Evolutionary conservation across 352 stramenopile species (phyloP).

Genomic region (Pelagophyceae sp.): DNA sequence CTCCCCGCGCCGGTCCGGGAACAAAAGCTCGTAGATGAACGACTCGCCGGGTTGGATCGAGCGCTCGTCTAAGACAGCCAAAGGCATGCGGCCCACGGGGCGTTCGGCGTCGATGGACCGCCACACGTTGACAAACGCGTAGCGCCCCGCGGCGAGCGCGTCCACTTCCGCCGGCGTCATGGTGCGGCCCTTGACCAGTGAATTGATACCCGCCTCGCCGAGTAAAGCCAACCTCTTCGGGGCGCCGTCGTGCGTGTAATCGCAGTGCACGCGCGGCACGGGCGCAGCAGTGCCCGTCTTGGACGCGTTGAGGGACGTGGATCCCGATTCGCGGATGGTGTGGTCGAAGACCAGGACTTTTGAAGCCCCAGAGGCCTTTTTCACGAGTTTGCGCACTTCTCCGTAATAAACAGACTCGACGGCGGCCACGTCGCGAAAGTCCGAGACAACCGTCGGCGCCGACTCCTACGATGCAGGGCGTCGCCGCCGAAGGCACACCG

Average conservation of each 20-base stretch:
- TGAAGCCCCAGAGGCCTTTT: not conserved
- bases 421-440: not conserved
- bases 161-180: not conserved
- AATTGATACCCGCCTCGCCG: not conserved
- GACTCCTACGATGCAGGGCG: too few species aligned
- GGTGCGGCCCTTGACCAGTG: not conserved
- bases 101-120: not conserved
- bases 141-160: not conserved
- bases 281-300: not conserved
- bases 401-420: not conserved
- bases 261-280: conserved; percentile 18
- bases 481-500: too few species aligned
- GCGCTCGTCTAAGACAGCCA: not conserved
- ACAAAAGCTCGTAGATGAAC: conserved; percentile 8
- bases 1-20: conserved; percentile 8
- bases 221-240: not conserved
- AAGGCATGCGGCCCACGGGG: not conserved
- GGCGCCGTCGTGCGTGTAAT: conserved; percentile 10
- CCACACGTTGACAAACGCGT: conserved; percentile 16
- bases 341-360: conserved; percentile 11
- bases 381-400: conserved; percentile 1
- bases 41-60: not conserved
- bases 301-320: not conserved
- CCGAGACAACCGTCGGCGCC: not conserved
- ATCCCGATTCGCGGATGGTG: conserved; percentile 6